A percentile compares a stretch with the other conserved stretches of the same genome.
These are phyloP conservation scores for Chytriomyces sp. DNA, from an alignment of 192 early-diverging fungal genomes.

Conservation along the genomic window DNA sequence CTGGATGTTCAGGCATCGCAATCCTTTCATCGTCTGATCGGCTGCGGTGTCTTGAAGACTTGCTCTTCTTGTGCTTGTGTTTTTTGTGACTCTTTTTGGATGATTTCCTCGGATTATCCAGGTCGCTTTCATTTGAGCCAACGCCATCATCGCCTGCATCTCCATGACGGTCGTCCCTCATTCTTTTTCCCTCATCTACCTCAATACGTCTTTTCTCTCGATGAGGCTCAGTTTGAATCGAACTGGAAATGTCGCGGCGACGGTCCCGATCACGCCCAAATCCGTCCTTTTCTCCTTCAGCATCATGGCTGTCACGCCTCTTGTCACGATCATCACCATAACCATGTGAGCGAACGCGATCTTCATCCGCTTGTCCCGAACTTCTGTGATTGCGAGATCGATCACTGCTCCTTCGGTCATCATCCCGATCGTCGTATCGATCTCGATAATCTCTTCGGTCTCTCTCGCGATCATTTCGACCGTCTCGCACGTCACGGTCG, in stretches of 20 bases:
- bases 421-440: slow-evolving; percentile 20
- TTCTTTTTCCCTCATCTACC: background rate
- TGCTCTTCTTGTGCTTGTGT: slow-evolving; percentile 24
- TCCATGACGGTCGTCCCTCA: background rate
- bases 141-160: background rate
- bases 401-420: slow-evolving; percentile 33
- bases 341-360: background rate
- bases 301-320: background rate
- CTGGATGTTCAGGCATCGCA: no score
- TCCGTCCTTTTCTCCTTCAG: background rate
- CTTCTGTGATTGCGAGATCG: background rate
- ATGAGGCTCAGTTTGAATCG: background rate
- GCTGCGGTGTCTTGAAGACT: slow-evolving; percentile 2
- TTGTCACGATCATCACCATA: background rate
- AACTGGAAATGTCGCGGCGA: background rate
- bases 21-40: no score
- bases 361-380: background rate
- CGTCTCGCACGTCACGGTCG: slow-evolving; percentile 29
- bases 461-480: slow-evolving; percentile 21
- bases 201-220: background rate
- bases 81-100: slow-evolving; percentile 26
- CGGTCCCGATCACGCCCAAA: slow-evolving; percentile 8
- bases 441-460: background rate
- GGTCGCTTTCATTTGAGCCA: background rate
- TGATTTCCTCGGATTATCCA: background rate